Evolutionary conservation across 202 grass and related monocot species (phyloP).

Genomic region (Eragrostis tef): DNA sequence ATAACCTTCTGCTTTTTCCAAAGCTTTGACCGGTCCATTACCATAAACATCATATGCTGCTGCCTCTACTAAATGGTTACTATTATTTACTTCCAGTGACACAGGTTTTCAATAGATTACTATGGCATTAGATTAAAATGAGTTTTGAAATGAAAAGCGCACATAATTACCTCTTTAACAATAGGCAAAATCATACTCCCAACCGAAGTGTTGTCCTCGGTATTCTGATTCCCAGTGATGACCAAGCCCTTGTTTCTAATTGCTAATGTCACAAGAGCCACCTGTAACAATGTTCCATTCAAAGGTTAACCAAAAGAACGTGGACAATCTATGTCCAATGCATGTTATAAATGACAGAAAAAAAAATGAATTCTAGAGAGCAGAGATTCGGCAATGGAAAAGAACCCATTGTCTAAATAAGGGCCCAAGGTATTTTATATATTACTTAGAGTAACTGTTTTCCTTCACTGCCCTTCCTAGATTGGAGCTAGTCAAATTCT

Average conservation of each 20-base stretch:
- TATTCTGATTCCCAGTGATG: not conserved
- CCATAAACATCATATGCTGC: not conserved
- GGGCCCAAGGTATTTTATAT: not conserved
- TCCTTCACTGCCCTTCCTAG: slow-evolving; percentile 5
- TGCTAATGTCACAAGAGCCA: not conserved
- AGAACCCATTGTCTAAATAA: not conserved
- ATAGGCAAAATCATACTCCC: slow-evolving; percentile 20
- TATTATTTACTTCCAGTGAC: not conserved
- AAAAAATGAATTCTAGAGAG: not conserved
- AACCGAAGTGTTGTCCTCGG: not conserved
- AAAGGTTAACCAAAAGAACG: slow-evolving; percentile 15
- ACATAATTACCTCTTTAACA: not conserved
- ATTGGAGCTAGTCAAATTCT: not conserved
- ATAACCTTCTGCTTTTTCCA: not conserved
- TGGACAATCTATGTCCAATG: not conserved
- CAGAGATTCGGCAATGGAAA: not conserved
- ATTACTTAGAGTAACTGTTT: not conserved
- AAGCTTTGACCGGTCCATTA: not conserved
- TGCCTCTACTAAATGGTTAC: not conserved
- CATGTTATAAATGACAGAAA: not conserved
- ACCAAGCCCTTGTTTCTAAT: no score
- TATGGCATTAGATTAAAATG: not conserved
- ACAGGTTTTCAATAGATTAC: not conserved
- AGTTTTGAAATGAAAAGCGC: not conserved
- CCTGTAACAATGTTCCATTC: not conserved